Evolutionary conservation across 108 stramenopile genomes (phyloP).

Genomic region (Ochromonas danica): DNA sequence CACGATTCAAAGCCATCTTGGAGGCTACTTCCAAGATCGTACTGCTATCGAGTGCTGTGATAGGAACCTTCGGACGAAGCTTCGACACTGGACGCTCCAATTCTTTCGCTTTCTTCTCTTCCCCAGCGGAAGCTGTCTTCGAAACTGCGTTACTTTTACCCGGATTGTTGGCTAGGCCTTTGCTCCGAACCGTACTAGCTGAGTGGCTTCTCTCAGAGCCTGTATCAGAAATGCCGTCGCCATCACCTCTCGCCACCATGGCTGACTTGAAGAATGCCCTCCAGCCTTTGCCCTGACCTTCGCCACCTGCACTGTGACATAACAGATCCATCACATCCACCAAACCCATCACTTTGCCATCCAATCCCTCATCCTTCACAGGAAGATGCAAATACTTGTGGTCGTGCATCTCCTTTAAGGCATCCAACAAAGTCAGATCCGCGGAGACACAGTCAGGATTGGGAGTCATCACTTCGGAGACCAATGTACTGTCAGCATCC

Average conservation of each 20-base stretch:
- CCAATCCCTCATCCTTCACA: conserved; percentile 66
- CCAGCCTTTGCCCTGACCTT: conserved; percentile 32
- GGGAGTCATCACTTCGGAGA: conserved; percentile 79
- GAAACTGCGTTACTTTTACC: conserved; percentile 15
- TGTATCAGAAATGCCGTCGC: conserved; percentile 12
- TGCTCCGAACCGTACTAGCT: conserved; percentile 13
- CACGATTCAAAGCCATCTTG: conserved; percentile 27
- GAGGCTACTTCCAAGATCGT: conserved; percentile 30
- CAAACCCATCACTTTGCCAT: conserved; percentile 78
- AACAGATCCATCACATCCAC: conserved; percentile 94
- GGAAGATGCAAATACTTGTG: conserved; percentile 87
- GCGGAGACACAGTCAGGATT: conserved; percentile 81
- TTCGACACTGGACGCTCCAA: conserved; percentile 34
- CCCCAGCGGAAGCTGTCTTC: conserved; percentile 12
- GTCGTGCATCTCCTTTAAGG: conserved; percentile 84
- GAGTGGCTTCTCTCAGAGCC: conserved; percentile 13
- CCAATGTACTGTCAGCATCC: conserved; percentile 66
- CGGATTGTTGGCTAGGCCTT: conserved; percentile 13
- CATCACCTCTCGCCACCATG: conserved; percentile 30
- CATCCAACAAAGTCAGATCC: conserved; percentile 78
- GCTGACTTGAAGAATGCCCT: conserved; percentile 22
- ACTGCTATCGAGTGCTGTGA: conserved; percentile 21
- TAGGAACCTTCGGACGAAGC: conserved; percentile 36
- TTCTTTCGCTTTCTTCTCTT: conserved; percentile 16
- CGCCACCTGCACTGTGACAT: conserved; percentile 43